phyloP scores from a whole-genome alignment of 257 asterid species.

The Nicotiana noctiflora region DNA sequence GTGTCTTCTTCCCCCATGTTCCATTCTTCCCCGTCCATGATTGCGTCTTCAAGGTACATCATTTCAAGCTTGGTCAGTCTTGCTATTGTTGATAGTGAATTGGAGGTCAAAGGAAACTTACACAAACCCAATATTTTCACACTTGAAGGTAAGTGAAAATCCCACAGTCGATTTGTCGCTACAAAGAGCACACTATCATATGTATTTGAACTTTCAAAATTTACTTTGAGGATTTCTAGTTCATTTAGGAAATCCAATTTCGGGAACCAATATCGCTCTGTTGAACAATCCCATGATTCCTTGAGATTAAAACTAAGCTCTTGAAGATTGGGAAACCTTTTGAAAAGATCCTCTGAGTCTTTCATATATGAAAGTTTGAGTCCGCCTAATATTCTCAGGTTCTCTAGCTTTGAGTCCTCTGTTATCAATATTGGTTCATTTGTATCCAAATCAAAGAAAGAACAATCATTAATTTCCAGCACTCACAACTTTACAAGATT shows the following conservation, averaged over 20 bases:
- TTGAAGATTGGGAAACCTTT: neutral
- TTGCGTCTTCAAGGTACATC: too few relatives aligned
- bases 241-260: neutral
- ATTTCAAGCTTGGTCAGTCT: too few relatives aligned
- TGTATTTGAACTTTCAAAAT: neutral
- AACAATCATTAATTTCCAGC: fast-evolving
- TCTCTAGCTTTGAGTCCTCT: neutral
- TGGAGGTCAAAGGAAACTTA: too few relatives aligned
- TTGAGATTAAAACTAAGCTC: too few relatives aligned
- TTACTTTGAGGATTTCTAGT: fast-evolving
- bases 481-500: neutral
- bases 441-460: neutral
- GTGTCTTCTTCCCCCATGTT: too few relatives aligned
- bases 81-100: too few relatives aligned
- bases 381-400: neutral
- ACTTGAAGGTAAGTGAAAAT: too few relatives aligned
- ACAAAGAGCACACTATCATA: neutral
- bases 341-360: neutral
- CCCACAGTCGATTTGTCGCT: neutral
- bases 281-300: too few relatives aligned
- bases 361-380: neutral
- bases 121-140: too few relatives aligned
- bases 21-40: too few relatives aligned
- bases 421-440: neutral
- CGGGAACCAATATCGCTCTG: too few relatives aligned